Evolutionary conservation across 2,329 filamentous ascomycete genomes (phyloP).

Genomic region (Botrytis elliptica): DNA sequence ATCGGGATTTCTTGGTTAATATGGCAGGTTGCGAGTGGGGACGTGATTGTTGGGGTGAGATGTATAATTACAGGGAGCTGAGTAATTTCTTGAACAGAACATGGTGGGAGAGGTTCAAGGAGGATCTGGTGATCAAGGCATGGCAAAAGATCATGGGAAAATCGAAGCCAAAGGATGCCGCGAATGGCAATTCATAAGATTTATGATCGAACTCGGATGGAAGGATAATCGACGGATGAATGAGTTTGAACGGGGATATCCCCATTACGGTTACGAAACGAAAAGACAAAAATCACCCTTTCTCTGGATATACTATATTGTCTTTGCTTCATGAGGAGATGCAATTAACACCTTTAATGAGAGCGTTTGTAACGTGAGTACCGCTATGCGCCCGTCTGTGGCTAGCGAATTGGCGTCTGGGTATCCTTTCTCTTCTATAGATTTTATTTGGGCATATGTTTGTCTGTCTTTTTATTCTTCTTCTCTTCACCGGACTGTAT

Average conservation of each 20-base stretch:
- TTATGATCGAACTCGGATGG: background rate
- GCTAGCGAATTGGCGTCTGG: slow-evolving; percentile 8
- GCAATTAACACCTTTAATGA: slow-evolving; percentile 12
- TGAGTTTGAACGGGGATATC: background rate
- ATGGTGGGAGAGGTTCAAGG: slow-evolving; percentile 74
- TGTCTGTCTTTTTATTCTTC: background rate
- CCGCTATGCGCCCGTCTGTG: background rate
- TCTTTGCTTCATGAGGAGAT: slow-evolving; percentile 9
- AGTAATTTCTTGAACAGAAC: slow-evolving; percentile 87
- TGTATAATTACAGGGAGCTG: slow-evolving; percentile 91
- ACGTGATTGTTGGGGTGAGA: slow-evolving; percentile 95
- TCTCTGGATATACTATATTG: slow-evolving; percentile 16
- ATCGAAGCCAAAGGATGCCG: slow-evolving; percentile 30
- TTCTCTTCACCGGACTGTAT: background rate
- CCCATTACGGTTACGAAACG: slow-evolving; percentile 4
- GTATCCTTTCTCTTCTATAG: background rate
- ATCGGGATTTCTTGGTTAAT: slow-evolving; percentile 92
- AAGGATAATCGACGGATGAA: background rate
- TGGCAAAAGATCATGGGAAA: slow-evolving; percentile 63
- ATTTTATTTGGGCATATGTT: background rate
- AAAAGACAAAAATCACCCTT: slow-evolving; percentile 1
- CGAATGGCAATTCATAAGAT: slow-evolving; percentile 27
- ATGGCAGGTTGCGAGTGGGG: slow-evolving; percentile 99
- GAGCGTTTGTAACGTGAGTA: background rate
- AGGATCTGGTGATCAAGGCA: slow-evolving; percentile 52